Evolutionary conservation across 306 rosid genomes (phyloP).

Genomic region (Echinosophora koreensis): DNA sequence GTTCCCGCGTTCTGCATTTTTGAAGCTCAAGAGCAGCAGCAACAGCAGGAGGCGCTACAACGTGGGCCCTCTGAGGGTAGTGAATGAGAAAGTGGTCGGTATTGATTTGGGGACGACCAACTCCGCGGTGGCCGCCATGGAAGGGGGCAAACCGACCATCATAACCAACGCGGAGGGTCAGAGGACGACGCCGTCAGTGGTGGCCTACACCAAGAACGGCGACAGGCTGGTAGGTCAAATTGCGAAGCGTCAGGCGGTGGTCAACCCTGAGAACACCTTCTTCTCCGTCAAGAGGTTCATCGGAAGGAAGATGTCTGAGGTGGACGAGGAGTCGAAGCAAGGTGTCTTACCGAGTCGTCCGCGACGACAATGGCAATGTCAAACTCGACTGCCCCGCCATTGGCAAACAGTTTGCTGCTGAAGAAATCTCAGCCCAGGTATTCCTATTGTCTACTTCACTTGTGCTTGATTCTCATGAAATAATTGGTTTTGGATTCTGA

Average conservation of each 20-base stretch:
- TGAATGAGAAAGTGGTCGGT: slow-evolving; percentile 83
- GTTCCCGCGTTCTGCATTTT: slow-evolving; percentile 51
- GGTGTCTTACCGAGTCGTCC: slow-evolving; percentile 79
- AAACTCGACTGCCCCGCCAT: slow-evolving; percentile 89
- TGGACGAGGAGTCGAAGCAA: slow-evolving; percentile 92
- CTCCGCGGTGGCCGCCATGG: slow-evolving; percentile 89
- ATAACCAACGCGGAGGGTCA: slow-evolving; percentile 91
- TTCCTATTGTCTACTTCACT: no score
- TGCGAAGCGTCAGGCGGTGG: slow-evolving; percentile 92
- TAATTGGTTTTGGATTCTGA: no score
- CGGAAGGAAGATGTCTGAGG: slow-evolving; percentile 92
- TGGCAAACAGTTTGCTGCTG: slow-evolving; percentile 84
- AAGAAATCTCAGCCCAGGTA: slow-evolving; percentile 94
- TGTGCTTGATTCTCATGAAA: no score
- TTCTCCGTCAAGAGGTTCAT: slow-evolving; percentile 92
- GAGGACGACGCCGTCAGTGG: slow-evolving; percentile 91
- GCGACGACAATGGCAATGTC: slow-evolving; percentile 87
- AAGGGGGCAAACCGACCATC: slow-evolving; percentile 88
- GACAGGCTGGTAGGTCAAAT: slow-evolving; percentile 91
- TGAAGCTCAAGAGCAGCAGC: slow-evolving; percentile 44
- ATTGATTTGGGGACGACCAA: slow-evolving; percentile 88
- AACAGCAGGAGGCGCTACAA: slow-evolving; percentile 25
- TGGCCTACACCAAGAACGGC: slow-evolving; percentile 87
- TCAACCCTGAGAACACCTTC: slow-evolving; percentile 88
- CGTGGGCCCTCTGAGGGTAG: slow-evolving; percentile 63